Evolutionary conservation across 1,284 basidiomycete genomes (phyloP).

Genomic region (Trichosporon sp.): DNA sequence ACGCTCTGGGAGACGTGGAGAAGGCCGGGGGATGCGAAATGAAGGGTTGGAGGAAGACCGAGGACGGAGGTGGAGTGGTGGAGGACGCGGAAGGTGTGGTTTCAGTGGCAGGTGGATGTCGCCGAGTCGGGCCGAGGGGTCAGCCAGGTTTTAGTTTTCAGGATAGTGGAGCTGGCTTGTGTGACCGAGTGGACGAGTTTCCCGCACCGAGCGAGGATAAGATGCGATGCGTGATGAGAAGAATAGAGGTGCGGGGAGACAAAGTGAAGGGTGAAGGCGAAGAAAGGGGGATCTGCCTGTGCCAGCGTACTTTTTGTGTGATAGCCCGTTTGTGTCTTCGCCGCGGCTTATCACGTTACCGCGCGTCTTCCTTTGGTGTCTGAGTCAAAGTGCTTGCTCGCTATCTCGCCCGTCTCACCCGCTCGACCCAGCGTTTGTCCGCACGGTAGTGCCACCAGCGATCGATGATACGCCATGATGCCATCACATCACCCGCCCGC

Average conservation of each 20-base stretch:
- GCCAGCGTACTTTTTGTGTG: not conserved
- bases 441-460: not conserved
- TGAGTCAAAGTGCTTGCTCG: not conserved
- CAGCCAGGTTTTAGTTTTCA: slow-evolving; percentile 19
- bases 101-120: not conserved
- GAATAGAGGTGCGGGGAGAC: not conserved
- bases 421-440: not conserved
- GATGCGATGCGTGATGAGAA: not conserved
- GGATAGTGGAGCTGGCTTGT: slow-evolving; percentile 6
- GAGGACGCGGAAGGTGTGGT: not conserved
- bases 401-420: slow-evolving; percentile 9
- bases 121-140: not conserved
- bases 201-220: not conserved
- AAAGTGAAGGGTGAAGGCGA: not conserved
- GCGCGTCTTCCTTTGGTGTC: not conserved
- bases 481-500: not conserved
- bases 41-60: slow-evolving; percentile 4
- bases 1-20: not conserved
- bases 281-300: not conserved
- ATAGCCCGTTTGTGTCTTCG: not conserved
- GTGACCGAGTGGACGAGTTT: not conserved
- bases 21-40: not conserved
- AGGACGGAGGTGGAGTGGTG: slow-evolving; percentile 9
- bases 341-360: not conserved
- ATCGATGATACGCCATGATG: not conserved